A percentile compares a stretch with the other conserved stretches of the same genome.
Conservation (phyloP, 2,329 filamentous ascomycete genomes). For the Ophiosphaerella korrae region DNA sequence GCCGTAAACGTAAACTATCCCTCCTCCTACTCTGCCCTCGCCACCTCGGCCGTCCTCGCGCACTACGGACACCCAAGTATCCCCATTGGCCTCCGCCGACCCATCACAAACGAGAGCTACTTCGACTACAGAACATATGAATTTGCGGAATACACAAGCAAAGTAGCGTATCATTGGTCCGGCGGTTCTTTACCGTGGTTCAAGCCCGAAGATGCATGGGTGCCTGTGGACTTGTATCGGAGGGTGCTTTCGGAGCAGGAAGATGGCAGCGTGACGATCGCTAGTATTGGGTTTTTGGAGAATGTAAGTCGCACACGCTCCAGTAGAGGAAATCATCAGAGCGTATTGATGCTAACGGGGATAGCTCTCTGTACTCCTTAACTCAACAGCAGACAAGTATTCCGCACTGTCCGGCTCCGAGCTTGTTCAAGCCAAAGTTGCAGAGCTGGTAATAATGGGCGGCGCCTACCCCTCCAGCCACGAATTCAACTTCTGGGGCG, state of each 20-base stretch:
- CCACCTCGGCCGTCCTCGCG: conserved; percentile 44
- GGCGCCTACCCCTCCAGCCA: conserved; percentile 55
- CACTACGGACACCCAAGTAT: conserved; percentile 47
- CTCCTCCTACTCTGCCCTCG: conserved; percentile 48
- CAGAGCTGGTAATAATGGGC: conserved; percentile 60
- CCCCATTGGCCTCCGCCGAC: conserved; percentile 49
- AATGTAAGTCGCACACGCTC: too few relatives aligned
- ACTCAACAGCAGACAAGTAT: conserved; percentile 50
- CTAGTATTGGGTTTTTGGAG: conserved; percentile 54
- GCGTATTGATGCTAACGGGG: too few relatives aligned
- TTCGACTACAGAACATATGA: conserved; percentile 41
- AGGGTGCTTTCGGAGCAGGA: conserved; percentile 48
- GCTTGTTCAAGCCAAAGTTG: conserved; percentile 54
- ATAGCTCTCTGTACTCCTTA: conserved; percentile 53
- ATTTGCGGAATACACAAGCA: conserved; percentile 54
- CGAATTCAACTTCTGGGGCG: conserved; percentile 58
- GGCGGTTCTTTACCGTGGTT: conserved; percentile 45
- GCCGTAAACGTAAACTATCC: too few relatives aligned
- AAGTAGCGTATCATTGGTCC: conserved; percentile 52
- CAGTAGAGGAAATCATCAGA: too few relatives aligned
- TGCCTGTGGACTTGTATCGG: conserved; percentile 54
- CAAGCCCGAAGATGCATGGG: conserved; percentile 38
- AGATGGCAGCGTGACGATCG: conserved; percentile 53
- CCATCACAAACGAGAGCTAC: conserved; percentile 52
- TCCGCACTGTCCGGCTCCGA: conserved; percentile 49